Evolutionary conservation across 352 stramenopile species (phyloP).

Genomic region (Globisporangium yorkense): DNA sequence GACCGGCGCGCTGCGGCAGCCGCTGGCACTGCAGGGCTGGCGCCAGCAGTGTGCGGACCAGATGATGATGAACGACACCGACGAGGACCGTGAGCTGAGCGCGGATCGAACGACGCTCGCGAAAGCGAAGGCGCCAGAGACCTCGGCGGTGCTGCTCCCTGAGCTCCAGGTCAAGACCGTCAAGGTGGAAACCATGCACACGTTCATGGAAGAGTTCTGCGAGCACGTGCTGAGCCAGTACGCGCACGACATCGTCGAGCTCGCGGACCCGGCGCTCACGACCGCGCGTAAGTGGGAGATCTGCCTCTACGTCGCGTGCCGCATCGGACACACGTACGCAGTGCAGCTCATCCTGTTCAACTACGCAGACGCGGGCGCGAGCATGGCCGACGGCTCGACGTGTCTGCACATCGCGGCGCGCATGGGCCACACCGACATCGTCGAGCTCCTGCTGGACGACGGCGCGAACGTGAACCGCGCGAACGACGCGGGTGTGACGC

Average conservation of each 20-base stretch:
- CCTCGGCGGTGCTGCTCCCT: slow-evolving; percentile 21
- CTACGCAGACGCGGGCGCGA: slow-evolving; percentile 57
- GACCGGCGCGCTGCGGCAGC: slow-evolving; percentile 27
- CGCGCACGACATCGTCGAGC: slow-evolving; percentile 53
- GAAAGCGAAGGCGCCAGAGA: slow-evolving; percentile 3
- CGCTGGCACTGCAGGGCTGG: slow-evolving; percentile 43
- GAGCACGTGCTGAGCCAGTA: slow-evolving; percentile 59
- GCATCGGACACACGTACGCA: slow-evolving; percentile 66
- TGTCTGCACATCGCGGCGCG: slow-evolving; percentile 70
- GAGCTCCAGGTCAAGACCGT: slow-evolving; percentile 51
- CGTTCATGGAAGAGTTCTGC: slow-evolving; percentile 79
- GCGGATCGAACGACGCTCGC: slow-evolving; percentile 7
- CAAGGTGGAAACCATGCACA: slow-evolving; percentile 63
- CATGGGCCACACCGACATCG: slow-evolving; percentile 63
- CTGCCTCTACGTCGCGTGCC: slow-evolving; percentile 63
- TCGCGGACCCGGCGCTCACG: slow-evolving; percentile 40
- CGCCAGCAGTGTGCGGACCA: slow-evolving; percentile 44
- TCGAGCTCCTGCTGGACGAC: slow-evolving; percentile 56
- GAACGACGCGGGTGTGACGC: slow-evolving; percentile 60
- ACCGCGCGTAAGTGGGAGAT: slow-evolving; percentile 62
- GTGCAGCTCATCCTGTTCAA: slow-evolving; percentile 73
- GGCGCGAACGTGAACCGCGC: slow-evolving; percentile 53
- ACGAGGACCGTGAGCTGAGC: background rate
- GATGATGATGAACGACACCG: slow-evolving; percentile 20
- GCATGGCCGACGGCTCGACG: slow-evolving; percentile 53